Evolutionary conservation across 257 asterid species (phyloP), one percentile per base, ranked within the genome.

Genomic region (Perilla frutescens): DNA sequence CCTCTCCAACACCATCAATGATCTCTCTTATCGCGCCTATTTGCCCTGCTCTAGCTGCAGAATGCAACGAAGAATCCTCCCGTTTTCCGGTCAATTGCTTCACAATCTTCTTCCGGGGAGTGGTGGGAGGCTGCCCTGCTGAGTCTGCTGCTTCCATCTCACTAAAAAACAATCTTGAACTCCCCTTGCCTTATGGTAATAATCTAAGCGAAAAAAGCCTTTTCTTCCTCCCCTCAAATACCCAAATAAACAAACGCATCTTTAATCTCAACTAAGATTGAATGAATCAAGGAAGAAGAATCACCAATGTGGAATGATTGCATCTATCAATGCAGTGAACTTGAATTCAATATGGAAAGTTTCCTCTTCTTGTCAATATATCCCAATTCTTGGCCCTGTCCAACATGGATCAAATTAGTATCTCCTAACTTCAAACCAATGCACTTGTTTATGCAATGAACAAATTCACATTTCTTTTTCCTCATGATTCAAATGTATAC

Each of bases 11-110:
- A 2, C 68, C 75, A 8, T 64, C 70, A 1, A 84, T 74, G 64
- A 84, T 82, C 1, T 72, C 81, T 58, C 55, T 55, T 31, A 87
- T 68, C 5, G 77, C 79, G 0, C 15, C 32, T 0, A 87, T 60
- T n/a, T 81, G 72, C 66, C 87, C 89, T 2, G 85, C 79, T 72
- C 89, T 76, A 2, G 82, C 91, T 0, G 87, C 89, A 2, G 87
- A 78, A 70, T 87, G 91, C 80, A 87, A 34, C 8, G 75, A 39
- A 0, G 82, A 80, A 29, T 87, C 91, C 5, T 77, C 87, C 60
- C 87, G 68, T 74, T 82, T 84, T 1, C 91, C 89, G 0, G 87
- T 84, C 57, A 84, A n/a, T 26, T 87, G 91, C 68, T 87, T 84
- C 13, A 80, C 81, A 65, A 87, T 84, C 84, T 79, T 84, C 70